Evolutionary conservation across 208 protist species (phyloP).

Genomic region (Leishmania gerbilli): DNA sequence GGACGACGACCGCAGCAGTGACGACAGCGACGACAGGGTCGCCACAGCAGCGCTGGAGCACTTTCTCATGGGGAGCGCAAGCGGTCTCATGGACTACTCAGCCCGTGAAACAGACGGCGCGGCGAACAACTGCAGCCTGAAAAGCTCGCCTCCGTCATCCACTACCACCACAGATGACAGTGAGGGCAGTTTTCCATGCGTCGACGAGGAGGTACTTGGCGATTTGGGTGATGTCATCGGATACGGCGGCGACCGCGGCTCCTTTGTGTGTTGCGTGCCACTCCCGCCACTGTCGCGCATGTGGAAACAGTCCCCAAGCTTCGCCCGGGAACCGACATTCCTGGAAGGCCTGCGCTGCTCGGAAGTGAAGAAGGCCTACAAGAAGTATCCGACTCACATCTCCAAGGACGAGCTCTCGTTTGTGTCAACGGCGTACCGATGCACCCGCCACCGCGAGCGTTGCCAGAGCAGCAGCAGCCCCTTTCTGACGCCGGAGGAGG

Average conservation of each 20-base stretch:
- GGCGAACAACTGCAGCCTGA: neutral
- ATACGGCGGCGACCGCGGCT: constrained; percentile 71
- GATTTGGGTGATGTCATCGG: constrained; percentile 47
- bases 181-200: constrained; percentile 8
- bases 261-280: constrained; percentile 62
- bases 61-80: constrained; percentile 2
- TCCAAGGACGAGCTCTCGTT: constrained; percentile 39
- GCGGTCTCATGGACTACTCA: neutral
- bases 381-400: constrained; percentile 42
- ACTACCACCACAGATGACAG: neutral
- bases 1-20: neutral
- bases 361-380: constrained; percentile 27
- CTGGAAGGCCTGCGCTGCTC: no score
- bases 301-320: neutral
- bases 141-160: neutral
- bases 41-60: constrained; percentile 12
- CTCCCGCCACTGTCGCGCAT: constrained; percentile 8
- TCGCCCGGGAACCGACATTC: neutral
- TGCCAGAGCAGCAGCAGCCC: constrained; percentile 20
- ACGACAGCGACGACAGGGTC: neutral
- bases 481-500: constrained; percentile 19
- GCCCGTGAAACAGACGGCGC: neutral
- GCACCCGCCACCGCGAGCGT: constrained; percentile 12
- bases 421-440: constrained; percentile 28
- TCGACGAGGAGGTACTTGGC: constrained; percentile 26